Conservation (phyloP, 495 filamentous ascomycete species). For the Copromyces sp. region DNA sequence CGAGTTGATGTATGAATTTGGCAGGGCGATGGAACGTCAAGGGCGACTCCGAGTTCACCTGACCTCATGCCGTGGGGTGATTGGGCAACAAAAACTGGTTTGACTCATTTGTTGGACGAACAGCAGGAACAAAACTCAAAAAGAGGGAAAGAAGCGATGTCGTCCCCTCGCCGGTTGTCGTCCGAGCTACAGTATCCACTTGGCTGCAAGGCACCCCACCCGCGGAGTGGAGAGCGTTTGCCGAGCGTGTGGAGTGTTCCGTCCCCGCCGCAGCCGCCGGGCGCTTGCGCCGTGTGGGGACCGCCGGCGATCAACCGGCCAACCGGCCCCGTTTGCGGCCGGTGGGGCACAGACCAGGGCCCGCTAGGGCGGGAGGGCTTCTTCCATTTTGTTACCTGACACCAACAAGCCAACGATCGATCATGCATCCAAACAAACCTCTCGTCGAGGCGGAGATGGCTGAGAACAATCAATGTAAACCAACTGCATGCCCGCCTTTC, state of each 20-base stretch:
- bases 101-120: neutral
- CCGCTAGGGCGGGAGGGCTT: neutral
- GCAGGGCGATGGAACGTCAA: neutral
- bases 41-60: neutral
- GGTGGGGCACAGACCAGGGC: neutral
- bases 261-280: neutral
- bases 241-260: neutral
- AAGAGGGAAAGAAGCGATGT: neutral
- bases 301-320: neutral
- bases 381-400: neutral
- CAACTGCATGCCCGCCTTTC: neutral
- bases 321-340: neutral
- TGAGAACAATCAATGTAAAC: neutral
- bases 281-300: neutral
- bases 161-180: neutral
- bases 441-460: neutral
- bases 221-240: neutral
- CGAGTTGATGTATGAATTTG: neutral
- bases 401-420: neutral
- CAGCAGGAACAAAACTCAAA: neutral
- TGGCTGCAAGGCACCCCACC: neutral
- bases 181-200: neutral
- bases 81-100: neutral
- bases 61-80: neutral
- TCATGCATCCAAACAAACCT: neutral